A percentile compares a stretch with the other conserved stretches of the same genome.
Conservation (phyloP, 1,284 basidiomycete genomes). For the Phellinidium pouzarii region DNA sequence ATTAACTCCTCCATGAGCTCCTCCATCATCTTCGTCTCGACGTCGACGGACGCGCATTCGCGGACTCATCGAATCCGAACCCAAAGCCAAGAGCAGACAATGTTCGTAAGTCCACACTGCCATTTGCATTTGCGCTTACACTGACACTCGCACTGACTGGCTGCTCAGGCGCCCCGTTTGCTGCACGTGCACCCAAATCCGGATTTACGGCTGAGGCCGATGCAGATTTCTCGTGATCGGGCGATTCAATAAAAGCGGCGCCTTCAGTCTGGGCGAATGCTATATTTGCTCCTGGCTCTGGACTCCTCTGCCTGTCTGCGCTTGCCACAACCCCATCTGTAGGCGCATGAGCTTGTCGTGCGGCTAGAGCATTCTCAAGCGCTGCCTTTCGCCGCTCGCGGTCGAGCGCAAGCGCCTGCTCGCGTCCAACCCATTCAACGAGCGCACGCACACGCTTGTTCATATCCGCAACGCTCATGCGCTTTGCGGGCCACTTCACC, state of each 20-base stretch:
- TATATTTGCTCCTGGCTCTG: neutral
- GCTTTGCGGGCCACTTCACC: slow-evolving; percentile 90
- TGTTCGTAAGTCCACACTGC: slow-evolving; percentile 8
- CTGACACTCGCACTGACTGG: slow-evolving; percentile 13
- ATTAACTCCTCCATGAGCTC: slow-evolving; percentile 83
- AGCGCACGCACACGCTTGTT: slow-evolving; percentile 89
- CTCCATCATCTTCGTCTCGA: slow-evolving; percentile 84
- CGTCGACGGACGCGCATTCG: slow-evolving; percentile 33
- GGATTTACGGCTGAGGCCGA: neutral
- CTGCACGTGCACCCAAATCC: neutral
- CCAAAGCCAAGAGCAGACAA: neutral
- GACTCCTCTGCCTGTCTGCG: neutral
- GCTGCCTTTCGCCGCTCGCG: slow-evolving; percentile 62
- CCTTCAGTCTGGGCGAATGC: neutral
- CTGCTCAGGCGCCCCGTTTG: slow-evolving; percentile 33
- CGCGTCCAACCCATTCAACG: slow-evolving; percentile 87
- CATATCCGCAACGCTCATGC: slow-evolving; percentile 95
- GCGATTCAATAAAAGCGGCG: neutral
- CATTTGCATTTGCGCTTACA: slow-evolving; percentile 13
- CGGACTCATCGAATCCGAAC: neutral
- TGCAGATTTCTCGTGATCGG: slow-evolving; percentile 22
- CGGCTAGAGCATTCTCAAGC: slow-evolving; percentile 36
- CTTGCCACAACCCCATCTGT: neutral
- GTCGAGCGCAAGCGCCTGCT: slow-evolving; percentile 73
- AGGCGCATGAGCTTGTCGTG: neutral